These are phyloP conservation scores for Kokia cookei DNA, from an alignment of 441 rosid genomes.

Conservation along the genomic window DNA sequence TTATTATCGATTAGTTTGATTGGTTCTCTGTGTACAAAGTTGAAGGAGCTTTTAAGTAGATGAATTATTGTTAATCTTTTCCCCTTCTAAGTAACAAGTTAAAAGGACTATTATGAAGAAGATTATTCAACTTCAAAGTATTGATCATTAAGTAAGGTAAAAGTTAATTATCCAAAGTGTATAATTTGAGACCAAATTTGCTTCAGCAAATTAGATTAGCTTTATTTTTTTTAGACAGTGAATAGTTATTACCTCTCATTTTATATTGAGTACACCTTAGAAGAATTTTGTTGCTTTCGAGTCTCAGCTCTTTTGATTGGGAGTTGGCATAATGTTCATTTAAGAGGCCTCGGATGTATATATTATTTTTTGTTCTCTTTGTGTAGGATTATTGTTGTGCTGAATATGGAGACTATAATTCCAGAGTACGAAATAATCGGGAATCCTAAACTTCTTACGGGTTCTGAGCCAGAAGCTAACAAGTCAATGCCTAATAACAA, in stretches of 20 bases:
- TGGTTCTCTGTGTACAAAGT: neutral
- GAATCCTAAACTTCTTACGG: conserved; percentile 44
- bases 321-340: conserved; percentile 1
- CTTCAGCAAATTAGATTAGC: neutral
- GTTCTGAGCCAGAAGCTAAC: conserved; percentile 38
- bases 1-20: neutral
- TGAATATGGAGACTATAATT: conserved; percentile 76
- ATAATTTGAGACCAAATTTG: neutral
- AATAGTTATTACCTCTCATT: neutral
- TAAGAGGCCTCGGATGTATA: neutral
- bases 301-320: neutral
- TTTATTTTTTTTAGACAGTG: neutral
- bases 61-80: neutral
- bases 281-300: conserved; percentile 1
- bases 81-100: neutral
- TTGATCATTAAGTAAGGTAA: neutral
- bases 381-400: conserved; percentile 71
- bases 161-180: neutral
- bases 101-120: neutral
- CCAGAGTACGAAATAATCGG: conserved; percentile 70
- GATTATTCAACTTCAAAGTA: neutral
- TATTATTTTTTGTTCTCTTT: neutral
- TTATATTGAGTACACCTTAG: neutral
- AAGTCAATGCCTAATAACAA: conserved; percentile 27
- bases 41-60: neutral